Conservation (phyloP, 208 protist genomes). For the Trypanosoma avium region DNA sequence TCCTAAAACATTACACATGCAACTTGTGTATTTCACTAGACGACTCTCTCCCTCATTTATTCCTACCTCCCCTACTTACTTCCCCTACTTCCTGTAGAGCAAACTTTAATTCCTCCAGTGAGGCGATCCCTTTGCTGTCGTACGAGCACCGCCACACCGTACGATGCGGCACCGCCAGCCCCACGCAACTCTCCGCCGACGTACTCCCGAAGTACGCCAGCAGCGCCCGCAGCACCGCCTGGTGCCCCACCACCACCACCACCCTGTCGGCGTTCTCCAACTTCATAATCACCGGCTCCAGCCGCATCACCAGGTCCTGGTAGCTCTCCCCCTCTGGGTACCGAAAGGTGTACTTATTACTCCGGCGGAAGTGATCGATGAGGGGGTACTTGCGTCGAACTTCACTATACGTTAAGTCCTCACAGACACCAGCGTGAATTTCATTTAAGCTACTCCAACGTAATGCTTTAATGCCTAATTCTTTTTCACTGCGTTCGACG, state of each 20-base stretch:
- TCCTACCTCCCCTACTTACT: neutral
- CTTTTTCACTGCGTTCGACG: constrained; percentile 56
- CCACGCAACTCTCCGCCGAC: constrained; percentile 76
- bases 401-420: constrained; percentile 84
- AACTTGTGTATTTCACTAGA: no score
- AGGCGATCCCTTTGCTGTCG: constrained; percentile 78
- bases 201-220: constrained; percentile 86
- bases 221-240: constrained; percentile 80
- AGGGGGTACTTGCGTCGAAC: constrained; percentile 68
- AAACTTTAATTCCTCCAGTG: constrained; percentile 71
- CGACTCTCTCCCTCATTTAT: no score
- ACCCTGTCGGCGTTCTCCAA: constrained; percentile 83
- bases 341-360: constrained; percentile 87
- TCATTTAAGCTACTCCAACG: constrained; percentile 87
- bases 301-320: constrained; percentile 82
- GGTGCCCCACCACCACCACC: constrained; percentile 85
- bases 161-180: constrained; percentile 74
- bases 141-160: constrained; percentile 88
- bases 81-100: constrained; percentile 16
- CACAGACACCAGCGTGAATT: constrained; percentile 88
- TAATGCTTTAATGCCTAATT: constrained; percentile 72
- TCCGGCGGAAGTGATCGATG: constrained; percentile 73
- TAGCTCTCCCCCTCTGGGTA: constrained; percentile 91
- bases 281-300: constrained; percentile 92
- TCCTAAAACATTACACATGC: no score